Evolutionary conservation across 345 rosid species (phyloP).

Genomic region (Hibiscus trionum): DNA sequence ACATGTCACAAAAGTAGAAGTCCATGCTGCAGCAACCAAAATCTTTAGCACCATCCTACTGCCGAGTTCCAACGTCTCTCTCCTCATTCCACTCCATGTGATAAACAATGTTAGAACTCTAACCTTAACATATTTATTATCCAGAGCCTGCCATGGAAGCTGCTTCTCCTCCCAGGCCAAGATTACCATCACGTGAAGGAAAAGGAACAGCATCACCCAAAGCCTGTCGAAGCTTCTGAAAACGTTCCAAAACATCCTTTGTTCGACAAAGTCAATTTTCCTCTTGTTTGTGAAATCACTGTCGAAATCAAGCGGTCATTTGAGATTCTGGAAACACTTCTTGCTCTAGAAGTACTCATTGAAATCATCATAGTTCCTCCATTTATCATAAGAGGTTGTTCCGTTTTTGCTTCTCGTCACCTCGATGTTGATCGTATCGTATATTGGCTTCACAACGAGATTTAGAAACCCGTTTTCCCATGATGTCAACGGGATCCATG

Average conservation of each 20-base stretch:
- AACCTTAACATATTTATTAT: conserved; percentile 45
- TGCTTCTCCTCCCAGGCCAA: conserved; percentile 54
- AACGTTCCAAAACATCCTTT: conserved; percentile 78
- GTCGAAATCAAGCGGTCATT: conserved; percentile 68
- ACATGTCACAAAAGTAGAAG: conserved; percentile 45
- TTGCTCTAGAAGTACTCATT: conserved; percentile 97
- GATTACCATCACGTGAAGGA: conserved; percentile 61
- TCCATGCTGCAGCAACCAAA: conserved; percentile 57
- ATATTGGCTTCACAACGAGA: conserved; percentile 79
- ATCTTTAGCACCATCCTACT: conserved; percentile 73
- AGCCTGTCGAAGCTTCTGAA: conserved; percentile 80
- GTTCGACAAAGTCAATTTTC: conserved; percentile 95
- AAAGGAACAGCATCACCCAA: conserved; percentile 74
- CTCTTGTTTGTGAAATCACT: conserved; percentile 71
- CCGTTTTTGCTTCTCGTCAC: conserved; percentile 70
- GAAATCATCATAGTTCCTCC: conserved; percentile 92
- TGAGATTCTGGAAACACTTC: conserved; percentile 71
- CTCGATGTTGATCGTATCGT: conserved; percentile 55
- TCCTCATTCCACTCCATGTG: conserved; percentile 85
- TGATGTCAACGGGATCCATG: conserved; percentile 54
- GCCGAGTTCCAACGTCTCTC: conserved; percentile 56
- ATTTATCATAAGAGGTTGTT: conserved; percentile 57
- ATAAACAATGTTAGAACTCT: conserved; percentile 58
- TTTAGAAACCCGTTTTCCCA: conserved; percentile 64
- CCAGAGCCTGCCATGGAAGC: conserved; percentile 61